Evolutionary conservation across 2,329 filamentous ascomycete species (phyloP).

Genomic region (Beauveria pseudobassiana): DNA sequence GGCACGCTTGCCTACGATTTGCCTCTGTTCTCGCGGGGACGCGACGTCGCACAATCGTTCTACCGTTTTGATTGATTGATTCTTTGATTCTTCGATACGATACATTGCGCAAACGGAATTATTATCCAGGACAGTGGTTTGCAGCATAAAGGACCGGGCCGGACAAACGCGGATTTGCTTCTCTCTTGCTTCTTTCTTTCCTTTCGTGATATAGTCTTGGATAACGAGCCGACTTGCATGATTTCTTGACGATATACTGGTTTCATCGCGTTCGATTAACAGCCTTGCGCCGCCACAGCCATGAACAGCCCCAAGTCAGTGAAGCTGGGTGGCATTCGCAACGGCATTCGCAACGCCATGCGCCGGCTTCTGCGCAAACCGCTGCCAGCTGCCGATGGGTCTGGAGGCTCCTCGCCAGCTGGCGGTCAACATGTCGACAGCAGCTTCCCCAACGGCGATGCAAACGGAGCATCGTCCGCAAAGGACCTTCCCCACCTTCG

Average conservation of each 20-base stretch:
- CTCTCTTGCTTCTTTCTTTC: neutral
- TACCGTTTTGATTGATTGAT: neutral
- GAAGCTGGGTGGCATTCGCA: constrained; percentile 23
- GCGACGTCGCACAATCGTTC: neutral
- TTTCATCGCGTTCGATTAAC: neutral
- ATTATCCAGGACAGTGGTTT: neutral
- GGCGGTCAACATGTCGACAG: neutral
- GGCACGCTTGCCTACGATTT: neutral
- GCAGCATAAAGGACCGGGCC: neutral
- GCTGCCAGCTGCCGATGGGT: constrained; percentile 1
- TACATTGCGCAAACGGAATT: neutral
- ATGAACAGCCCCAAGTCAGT: constrained; percentile 24
- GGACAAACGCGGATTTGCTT: neutral
- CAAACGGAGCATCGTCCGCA: neutral
- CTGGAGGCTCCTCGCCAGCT: constrained; percentile 7
- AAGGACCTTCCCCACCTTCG: neutral
- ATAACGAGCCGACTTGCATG: neutral
- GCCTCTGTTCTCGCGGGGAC: neutral
- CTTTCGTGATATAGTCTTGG: neutral
- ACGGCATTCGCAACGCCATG: constrained; percentile 20
- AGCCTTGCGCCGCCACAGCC: neutral
- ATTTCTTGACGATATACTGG: neutral
- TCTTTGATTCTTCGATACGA: neutral
- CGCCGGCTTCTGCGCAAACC: constrained; percentile 22
- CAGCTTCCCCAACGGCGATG: neutral